Evolutionary conservation across 2,329 filamentous ascomycete species (phyloP), one percentile per base, ranked within the genome.

Genomic region (Clonostachys chloroleuca): DNA sequence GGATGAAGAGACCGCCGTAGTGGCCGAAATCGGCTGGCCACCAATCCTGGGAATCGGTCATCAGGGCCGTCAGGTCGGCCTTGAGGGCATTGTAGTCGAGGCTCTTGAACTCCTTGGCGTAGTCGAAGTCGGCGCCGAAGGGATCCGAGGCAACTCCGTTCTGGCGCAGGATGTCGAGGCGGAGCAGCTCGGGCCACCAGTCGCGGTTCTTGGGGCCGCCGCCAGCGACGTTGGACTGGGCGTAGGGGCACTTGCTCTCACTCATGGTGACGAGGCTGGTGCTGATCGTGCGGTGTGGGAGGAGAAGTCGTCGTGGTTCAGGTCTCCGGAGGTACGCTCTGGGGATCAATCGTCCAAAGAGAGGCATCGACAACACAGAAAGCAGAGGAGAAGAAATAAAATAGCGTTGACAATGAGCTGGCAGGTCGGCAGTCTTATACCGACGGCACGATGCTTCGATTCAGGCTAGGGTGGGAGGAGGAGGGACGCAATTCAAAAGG

Each of bases 21-120:
- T 90, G 85, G 47, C 87, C 87, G 59, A 87, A 89, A 62, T 92
- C 87, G 34, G 87, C 87, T 1, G 87, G 87, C 87, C 87, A 92
- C 81, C 80, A 90, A 39, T 87, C 83, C 68, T 91, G 83, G 3
- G 86, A 90, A 62, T 89, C 82, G 45, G 87, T 91, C 83, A 90
- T 86, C 58, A 91, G 62, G 16, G 70, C 73, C n/a, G 71, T 57
- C 7, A 92, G 67, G 61, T 92, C 87, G 68, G 87, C 84, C 81
- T 91, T 91, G 56, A 91, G 66, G 24, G 69, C 84, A 51, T 77
- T 70, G 60, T 87, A 88, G 68, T 88, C 82, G 53, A 37, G 73
- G 58, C 66, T 80, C 73, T 84, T 83, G 73, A 89, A 88, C 43
- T 84, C 84, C 33, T 75, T 72, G 16, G 77, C 75, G 66, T 92